Base-by-base conservation (phyloP, 2,329 filamentous ascomycete genomes). In the Pseudogymnoascus sp. region DNA sequence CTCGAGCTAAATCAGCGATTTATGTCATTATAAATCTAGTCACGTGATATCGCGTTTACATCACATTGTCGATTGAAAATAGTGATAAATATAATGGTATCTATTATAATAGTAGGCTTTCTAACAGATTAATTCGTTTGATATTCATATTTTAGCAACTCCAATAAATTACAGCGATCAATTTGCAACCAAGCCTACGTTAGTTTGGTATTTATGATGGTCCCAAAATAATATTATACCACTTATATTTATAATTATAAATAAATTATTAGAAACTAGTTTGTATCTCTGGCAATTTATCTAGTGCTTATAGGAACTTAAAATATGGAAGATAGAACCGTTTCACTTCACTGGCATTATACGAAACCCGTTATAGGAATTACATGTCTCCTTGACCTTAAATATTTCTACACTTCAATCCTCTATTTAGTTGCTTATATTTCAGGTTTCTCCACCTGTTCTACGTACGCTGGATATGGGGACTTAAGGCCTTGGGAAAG, bases 11-110 rank as follows among this genome's bases (percentile, higher is more conserved):
- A 55, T 33, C n/a, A 33, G 9, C 28, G 49, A 33, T 55, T 33
- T 55, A 55, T 55, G 49, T 55, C 49, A 55, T 55, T 55, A 55
- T 55, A 55, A 55, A 33, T 55, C 11, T 9, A 18, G 7, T 55
- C 49, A 55, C 49, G 49, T 55, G 49, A 18, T 33, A 18, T 33
- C 28, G 49, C 49, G 28, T 55, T 33, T 33, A 4, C 33, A 55
- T 55, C 49, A 31, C 45, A 31, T 52, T 52, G 14, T 7, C 2
- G 14, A 21, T 28, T 33, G 25, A 18, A 21, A 18, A n/a, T 18
- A n/a, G 9, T 33, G 25, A 33, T 23, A 43, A 23, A 12, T 23
- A 14, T 12, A 55, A 55, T 25, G 7, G 28, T 55, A 16, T 49
- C 9, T 28, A 55, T 33, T n/a, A 1, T 23, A 9, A 33, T 18